phyloP scores from a whole-genome alignment of 129 eudicot species.

The Pseudognaphalium luteoalbum region DNA sequence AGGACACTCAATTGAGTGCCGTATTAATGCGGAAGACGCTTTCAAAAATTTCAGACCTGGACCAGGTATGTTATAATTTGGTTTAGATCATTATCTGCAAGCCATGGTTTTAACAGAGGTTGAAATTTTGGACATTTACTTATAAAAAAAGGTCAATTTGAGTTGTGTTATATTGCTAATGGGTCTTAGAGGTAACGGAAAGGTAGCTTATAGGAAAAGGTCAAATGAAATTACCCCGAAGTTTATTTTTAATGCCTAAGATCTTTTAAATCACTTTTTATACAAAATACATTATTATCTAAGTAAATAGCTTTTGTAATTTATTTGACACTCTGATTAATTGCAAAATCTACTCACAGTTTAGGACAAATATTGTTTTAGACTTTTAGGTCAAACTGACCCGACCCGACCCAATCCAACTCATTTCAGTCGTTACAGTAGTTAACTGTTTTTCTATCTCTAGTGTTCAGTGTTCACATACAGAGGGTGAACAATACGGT shows the following conservation, averaged over 20 bases:
- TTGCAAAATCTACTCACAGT: background rate
- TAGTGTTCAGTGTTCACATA: background rate
- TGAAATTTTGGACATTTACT: background rate
- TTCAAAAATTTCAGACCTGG: constrained; percentile 98
- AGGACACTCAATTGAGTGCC: constrained; percentile 99
- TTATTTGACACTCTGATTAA: background rate
- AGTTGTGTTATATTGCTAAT: background rate
- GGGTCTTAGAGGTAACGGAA: background rate
- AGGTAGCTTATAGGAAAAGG: background rate
- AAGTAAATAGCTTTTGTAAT: background rate
- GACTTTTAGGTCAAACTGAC: background rate
- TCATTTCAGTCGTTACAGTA: background rate
- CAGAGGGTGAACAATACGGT: background rate
- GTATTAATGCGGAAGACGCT: constrained; percentile 98
- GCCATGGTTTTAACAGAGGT: background rate
- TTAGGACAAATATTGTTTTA: background rate
- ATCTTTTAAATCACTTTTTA: background rate
- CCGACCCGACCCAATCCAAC: background rate
- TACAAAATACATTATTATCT: too few relatives aligned
- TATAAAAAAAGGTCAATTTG: background rate
- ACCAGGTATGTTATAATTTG: constrained; percentile 61
- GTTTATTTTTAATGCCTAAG: background rate
- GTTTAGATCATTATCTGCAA: background rate
- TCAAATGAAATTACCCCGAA: background rate
- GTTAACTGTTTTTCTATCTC: too few relatives aligned